phyloP scores from a whole-genome alignment of 2,329 filamentous ascomycete species.

The Moelleriella libera region DNA sequence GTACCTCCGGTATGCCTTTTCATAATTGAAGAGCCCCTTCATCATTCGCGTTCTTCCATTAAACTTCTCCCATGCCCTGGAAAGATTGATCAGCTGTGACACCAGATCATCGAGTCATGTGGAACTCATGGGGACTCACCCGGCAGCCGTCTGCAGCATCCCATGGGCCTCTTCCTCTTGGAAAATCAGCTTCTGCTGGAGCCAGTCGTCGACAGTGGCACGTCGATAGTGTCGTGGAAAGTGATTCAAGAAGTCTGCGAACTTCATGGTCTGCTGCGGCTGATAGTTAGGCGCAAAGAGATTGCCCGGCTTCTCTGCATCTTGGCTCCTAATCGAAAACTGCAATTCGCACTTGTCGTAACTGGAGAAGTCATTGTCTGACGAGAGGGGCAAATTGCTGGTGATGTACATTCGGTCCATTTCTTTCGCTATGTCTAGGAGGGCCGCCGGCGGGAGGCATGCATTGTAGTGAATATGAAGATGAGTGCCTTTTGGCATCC shows the following conservation, averaged over 20 bases:
- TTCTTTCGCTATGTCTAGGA: conserved; percentile 39
- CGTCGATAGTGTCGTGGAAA: conserved; percentile 14
- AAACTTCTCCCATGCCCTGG: conserved; percentile 41
- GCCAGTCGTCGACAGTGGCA: conserved; percentile 32
- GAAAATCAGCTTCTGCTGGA: conserved; percentile 48
- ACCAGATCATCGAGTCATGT: not conserved
- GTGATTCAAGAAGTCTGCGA: conserved; percentile 23
- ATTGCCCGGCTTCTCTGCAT: conserved; percentile 22
- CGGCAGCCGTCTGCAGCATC: conserved; percentile 31
- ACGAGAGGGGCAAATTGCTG: conserved; percentile 35
- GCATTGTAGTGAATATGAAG: conserved; percentile 69
- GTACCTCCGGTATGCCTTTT: conserved; percentile 46
- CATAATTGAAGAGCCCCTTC: conserved; percentile 58
- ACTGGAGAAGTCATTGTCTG: conserved; percentile 22
- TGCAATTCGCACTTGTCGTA: conserved; percentile 44
- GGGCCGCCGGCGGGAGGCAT: conserved; percentile 46
- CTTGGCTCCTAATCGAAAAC: conserved; percentile 35
- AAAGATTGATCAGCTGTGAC: too few relatives aligned
- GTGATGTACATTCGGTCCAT: conserved; percentile 57
- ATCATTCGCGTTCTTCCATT: conserved; percentile 57
- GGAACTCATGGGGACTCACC: conserved; percentile 25
- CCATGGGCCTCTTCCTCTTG: conserved; percentile 44
- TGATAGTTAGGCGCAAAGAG: conserved; percentile 37
- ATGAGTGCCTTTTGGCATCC: conserved; percentile 58
- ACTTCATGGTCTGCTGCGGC: conserved; percentile 27